Conservation (phyloP, 2,329 filamentous ascomycete genomes). For the Aspergillus sp. region DNA sequence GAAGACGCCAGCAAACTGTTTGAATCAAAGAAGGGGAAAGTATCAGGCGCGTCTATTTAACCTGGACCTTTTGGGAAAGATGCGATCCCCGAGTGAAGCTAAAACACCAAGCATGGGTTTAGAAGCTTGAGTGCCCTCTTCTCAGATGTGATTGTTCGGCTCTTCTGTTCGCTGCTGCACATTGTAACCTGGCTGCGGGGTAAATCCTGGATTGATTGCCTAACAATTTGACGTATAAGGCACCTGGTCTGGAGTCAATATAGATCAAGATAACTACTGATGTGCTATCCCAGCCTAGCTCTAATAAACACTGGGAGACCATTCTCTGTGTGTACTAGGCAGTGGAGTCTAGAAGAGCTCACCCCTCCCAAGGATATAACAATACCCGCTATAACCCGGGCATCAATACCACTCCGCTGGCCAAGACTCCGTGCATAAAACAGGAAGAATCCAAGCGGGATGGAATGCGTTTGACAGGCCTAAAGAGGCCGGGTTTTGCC, state of each 20-base stretch:
- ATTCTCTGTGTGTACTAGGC: neutral
- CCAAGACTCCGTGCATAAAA: neutral
- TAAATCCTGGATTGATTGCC: too few species aligned
- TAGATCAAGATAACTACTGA: neutral
- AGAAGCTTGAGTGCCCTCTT: too few species aligned
- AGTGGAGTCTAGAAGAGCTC: neutral
- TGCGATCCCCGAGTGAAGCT: too few species aligned
- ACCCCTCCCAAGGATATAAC: neutral
- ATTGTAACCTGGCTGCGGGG: too few species aligned
- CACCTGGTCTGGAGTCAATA: neutral
- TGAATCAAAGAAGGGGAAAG: too few species aligned
- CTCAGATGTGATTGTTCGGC: too few species aligned
- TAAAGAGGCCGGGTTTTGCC: neutral
- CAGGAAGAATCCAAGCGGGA: neutral
- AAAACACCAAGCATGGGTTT: too few species aligned
- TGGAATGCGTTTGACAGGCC: neutral
- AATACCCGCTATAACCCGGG: neutral
- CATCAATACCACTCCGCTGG: neutral
- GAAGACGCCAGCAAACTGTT: too few species aligned
- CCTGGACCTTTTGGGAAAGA: too few species aligned
- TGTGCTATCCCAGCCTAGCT: neutral
- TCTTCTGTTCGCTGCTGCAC: too few species aligned
- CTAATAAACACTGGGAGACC: neutral
- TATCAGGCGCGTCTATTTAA: too few species aligned
- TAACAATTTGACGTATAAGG: conserved; percentile 20